Base-by-base conservation (phyloP, 805 yeast species). In the Kodamaea laetipori region DNA sequence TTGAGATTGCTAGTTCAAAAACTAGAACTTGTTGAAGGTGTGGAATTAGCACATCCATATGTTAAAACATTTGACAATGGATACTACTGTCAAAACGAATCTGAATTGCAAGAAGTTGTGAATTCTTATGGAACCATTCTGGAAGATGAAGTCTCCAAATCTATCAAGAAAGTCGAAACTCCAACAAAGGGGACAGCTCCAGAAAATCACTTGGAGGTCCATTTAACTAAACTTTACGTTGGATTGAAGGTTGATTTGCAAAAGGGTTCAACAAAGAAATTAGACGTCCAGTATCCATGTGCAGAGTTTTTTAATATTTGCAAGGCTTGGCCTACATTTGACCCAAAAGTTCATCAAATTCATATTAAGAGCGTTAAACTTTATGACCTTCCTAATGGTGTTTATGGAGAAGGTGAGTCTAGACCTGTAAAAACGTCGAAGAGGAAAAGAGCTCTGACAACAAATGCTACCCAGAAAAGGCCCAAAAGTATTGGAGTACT, bases 251-350 rank as follows among this genome's bases (percentile, higher is more conserved):
- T 84, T 12, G 54, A 74, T 62, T 48, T 67, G 66, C 28, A 73
- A 6, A 57, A 61, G 18, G 54, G 36, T 5, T 16, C 35, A 26
- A 78, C 73, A 39, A 77, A 80, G 67, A 78, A 82, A 54, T 74
- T 90, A 53, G 96, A 90, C 61, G 84, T 92, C 45, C 95, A 86
- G 55, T 78, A 82, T 50, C 96, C 96, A 13, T 90, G 98, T 60
- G 77, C 87, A 15, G 98, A 94, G 48, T 94, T 92, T 61, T 89
- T 78, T 66, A 82, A 77, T 33, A 66, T 88, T 6, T 88, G 97
- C 64, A 82, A 87, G 50, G 75, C 80, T 25, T 87, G 92, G 81
- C 73, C 73, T 15, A 73, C 74, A 28, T 94, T 79, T 55, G 78
- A 84, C 51, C 84, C 80, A 41, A 77, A 80, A 34, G 63, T 74